Conservation (phyloP, 768 basidiomycete species). For the Holtermanniella nyarrowii region DNA sequence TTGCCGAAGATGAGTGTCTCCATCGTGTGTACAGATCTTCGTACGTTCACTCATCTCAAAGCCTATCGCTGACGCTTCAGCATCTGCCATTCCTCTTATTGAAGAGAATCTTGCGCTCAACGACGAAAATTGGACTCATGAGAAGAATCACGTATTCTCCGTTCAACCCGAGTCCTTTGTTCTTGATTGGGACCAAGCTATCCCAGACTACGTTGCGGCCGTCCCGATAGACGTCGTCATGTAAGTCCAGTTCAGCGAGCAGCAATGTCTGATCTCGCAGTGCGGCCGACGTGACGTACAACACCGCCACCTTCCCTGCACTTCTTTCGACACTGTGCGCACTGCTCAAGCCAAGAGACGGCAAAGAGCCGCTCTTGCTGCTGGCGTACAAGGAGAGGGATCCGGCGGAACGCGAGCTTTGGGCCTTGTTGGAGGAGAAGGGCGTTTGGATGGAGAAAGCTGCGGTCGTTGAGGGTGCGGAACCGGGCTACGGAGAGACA, state of each 20-base stretch:
- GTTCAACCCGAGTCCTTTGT: conserved; percentile 29
- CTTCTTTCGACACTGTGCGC: conserved; percentile 58
- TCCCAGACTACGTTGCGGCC: conserved; percentile 43
- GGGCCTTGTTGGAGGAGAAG: conserved; percentile 51
- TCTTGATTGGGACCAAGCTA: conserved; percentile 69
- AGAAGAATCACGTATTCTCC: too few relatives aligned
- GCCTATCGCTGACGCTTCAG: conserved; percentile 42
- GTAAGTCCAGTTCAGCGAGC: conserved; percentile 51
- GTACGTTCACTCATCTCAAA: too few relatives aligned
- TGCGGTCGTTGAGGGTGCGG: conserved; percentile 51
- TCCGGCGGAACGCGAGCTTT: conserved; percentile 60
- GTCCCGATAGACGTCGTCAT: conserved; percentile 51
- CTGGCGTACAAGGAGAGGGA: conserved; percentile 85
- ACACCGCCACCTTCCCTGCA: conserved; percentile 70
- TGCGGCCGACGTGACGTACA: conserved; percentile 89
- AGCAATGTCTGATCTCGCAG: conserved; percentile 46
- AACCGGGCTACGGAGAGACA: conserved; percentile 48
- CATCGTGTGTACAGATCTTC: too few relatives aligned
- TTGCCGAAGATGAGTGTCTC: too few relatives aligned
- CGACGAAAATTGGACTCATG: conserved; percentile 40
- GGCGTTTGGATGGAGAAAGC: conserved; percentile 54
- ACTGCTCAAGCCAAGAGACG: conserved; percentile 42
- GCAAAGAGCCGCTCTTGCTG: conserved; percentile 47
- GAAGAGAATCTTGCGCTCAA: conserved; percentile 53
- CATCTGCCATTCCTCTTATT: conserved; percentile 69